Evolutionary conservation across 192 early-diverging fungal species (phyloP), one percentile per base, ranked within the genome.

Genomic region (Backusella macrospora): DNA sequence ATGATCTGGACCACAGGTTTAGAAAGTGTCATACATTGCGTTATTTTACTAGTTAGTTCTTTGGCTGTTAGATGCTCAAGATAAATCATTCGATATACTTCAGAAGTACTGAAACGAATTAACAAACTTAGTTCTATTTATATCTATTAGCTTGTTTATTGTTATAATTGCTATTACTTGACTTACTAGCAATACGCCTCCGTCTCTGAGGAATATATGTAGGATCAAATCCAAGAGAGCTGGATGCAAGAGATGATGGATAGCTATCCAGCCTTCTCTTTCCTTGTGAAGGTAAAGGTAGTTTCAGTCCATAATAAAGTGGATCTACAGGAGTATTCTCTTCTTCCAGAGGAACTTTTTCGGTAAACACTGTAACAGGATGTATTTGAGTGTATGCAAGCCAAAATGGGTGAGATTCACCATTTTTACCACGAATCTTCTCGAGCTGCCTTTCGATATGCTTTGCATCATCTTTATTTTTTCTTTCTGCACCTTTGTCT

Each of bases 401-500:
- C 52, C 52, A 59, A 59, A 59, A 59, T 3, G 52, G 52, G 65
- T 86, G 80, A 16, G 79, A 68, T 55, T 90, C 89, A 62, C 86
- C 80, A 29, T 86, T 87, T 59, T 68, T 68, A 46, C 67, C 80
- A 38, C 72, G 68, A 74, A 88, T 82, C 75, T 91, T 90, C 39
- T 90, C 89, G 80, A 85, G 85, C 80, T 85, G 76, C 71, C 89
- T 87, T 59, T 92, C 92, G 16, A 92, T 78, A 77, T 93, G 90
- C 69, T 87, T 89, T 62, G 85, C 83, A 71, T 93, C 92, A 74
- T 93, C 92, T 74, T 93, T 93, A 68, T 91, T 87, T 67, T 93
- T 92, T 37, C 92, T 86, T 71, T 93, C 91, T 0, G 91, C 92
- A 3, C 92, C 92, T 83, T 93, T 93, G 68, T 93, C 92, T 21